A percentile compares a stretch with the other conserved stretches of the same genome.
phyloP scores from a whole-genome alignment of 2,329 filamentous ascomycete species.

The Pseudogymnoascus pannorum region DNA sequence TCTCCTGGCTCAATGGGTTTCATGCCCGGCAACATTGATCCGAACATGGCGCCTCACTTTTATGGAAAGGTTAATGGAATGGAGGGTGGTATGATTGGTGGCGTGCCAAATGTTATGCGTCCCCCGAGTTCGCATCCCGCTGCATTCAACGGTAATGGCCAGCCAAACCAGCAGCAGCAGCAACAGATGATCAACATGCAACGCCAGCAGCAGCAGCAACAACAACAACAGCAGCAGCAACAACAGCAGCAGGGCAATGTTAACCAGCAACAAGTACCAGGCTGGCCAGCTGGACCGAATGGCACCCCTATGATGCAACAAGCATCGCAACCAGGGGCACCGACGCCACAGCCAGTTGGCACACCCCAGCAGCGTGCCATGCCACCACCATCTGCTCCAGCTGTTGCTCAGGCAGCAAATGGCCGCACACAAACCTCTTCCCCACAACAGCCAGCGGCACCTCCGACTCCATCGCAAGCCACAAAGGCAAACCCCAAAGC shows the following conservation, averaged over 20 bases:
- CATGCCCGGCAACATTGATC: slow-evolving; percentile 56
- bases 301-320: slow-evolving; percentile 43
- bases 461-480: slow-evolving; percentile 66
- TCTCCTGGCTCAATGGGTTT: slow-evolving; percentile 59
- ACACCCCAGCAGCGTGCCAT: slow-evolving; percentile 67
- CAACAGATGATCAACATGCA: slow-evolving; percentile 58
- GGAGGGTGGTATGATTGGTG: slow-evolving; percentile 44
- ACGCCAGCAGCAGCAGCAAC: slow-evolving; percentile 40
- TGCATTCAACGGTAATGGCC: slow-evolving; percentile 45
- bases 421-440: slow-evolving; percentile 53
- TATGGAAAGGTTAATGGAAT: slow-evolving; percentile 45
- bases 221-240: slow-evolving; percentile 30
- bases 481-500: slow-evolving; percentile 72
- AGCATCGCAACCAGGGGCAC: slow-evolving; percentile 29
- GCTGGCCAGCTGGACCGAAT: slow-evolving; percentile 29
- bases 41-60: slow-evolving; percentile 52
- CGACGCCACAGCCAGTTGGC: slow-evolving; percentile 35
- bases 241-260: slow-evolving; percentile 29
- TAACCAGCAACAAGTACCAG: slow-evolving; percentile 12
- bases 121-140: slow-evolving; percentile 62
- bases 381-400: slow-evolving; percentile 58
- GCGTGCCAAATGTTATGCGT: slow-evolving; percentile 59
- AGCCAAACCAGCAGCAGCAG: slow-evolving; percentile 49
- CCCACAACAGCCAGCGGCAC: slow-evolving; percentile 57
- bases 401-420: slow-evolving; percentile 40